Base-by-base conservation (phyloP, 306 rosid species). In the Acacia acuminata region DNA sequence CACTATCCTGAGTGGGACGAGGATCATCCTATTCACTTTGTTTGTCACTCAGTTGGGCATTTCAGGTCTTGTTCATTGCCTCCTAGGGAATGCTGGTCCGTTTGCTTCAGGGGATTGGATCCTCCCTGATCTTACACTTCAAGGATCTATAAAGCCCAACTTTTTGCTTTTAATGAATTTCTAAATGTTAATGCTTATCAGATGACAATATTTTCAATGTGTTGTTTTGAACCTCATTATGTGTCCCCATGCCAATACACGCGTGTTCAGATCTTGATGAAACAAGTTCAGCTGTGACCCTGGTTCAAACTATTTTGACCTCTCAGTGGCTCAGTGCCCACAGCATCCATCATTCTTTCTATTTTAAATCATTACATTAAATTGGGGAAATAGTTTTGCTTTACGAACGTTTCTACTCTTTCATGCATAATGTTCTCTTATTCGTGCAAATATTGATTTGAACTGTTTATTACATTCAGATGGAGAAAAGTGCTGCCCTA, bases 1-100 rank as follows among this genome's bases (percentile, higher is more conserved):
- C 91, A 96, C 79, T 96, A 92, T 85, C 94, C 97, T 67, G 97
- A 96, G 79, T 96, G 99, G 99, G 97, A 94, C 78, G 99, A 94
- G 77, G 97, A 96, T 76, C 98, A 94, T 76, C 97, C 99, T 55
- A 79, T 96, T 75, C 98, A 96, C 85, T 96, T 96, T 72, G 99
- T 96, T 40, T 98, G 98, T 15, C 98, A 94, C 85, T 96, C 99
- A 0, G 93, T 97, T 1, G 99, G 99, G 99, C 14, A 30, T 96
- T 50, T 84, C 91, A 92, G 99, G 97, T 71, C 97, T 96, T 76
- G 81, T 90, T 53, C 90, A 96, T 61, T 91, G 92, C 82, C 91
- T 94, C 44, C 72, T 91, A 80, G 99, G 99, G 17, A 90, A 92
- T 86, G 51, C 94, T 0, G 99, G 99, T 65, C 98, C 99, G 5